A percentile compares a stretch with the other conserved stretches of the same genome.
phyloP scores from a whole-genome alignment of 2,329 filamentous ascomycete genomes.

The Venturia oleaginea region DNA sequence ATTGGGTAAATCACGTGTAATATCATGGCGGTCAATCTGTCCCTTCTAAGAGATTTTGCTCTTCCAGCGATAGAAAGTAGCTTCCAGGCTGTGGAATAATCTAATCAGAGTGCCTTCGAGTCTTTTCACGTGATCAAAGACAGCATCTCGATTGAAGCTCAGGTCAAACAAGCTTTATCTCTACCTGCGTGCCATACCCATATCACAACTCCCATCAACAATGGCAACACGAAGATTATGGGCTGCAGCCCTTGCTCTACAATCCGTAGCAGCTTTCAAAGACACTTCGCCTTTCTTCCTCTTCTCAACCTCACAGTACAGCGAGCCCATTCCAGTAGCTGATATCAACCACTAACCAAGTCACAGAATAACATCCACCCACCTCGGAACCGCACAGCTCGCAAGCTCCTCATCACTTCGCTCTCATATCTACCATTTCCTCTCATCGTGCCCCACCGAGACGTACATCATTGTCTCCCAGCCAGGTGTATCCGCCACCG shows the following conservation, averaged over 20 bases:
- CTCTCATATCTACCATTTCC: slow-evolving; percentile 34
- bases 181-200: background rate
- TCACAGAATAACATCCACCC: background rate
- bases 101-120: no score
- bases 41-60: no score
- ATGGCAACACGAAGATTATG: slow-evolving; percentile 19
- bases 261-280: slow-evolving; percentile 61
- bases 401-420: slow-evolving; percentile 35
- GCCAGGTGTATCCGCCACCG: slow-evolving; percentile 60
- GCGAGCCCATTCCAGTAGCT: slow-evolving; percentile 21
- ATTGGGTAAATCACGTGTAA: no score
- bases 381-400: slow-evolving; percentile 24
- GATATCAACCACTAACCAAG: background rate
- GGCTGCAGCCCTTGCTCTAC: slow-evolving; percentile 44
- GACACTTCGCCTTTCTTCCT: slow-evolving; percentile 86
- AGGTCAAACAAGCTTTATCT: background rate
- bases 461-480: slow-evolving; percentile 73
- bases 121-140: background rate
- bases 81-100: no score
- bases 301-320: slow-evolving; percentile 73
- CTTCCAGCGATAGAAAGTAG: no score
- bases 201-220: background rate
- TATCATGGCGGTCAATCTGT: no score
- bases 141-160: background rate
- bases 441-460: slow-evolving; percentile 61